Evolutionary conservation across 768 basidiomycete species (phyloP).

Genomic region (Peribolospora kevripleyi): DNA sequence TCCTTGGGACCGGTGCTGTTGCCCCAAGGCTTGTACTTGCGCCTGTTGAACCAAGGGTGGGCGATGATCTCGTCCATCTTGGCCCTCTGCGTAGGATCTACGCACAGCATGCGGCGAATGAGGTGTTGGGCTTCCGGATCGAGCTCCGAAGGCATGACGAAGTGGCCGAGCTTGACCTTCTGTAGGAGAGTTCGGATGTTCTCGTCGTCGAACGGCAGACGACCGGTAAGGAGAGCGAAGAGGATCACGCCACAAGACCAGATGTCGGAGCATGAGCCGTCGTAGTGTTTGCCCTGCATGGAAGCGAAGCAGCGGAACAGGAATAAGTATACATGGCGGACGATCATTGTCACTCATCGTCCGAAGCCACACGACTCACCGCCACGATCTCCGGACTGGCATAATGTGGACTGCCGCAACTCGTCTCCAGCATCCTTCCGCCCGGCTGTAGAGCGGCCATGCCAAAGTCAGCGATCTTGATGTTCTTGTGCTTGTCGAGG

Average conservation of each 20-base stretch:
- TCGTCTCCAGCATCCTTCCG: conserved; percentile 64
- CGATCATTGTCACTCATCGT: not conserved
- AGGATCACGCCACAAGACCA: conserved; percentile 94
- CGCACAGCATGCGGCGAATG: conserved; percentile 61
- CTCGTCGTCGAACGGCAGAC: conserved; percentile 84
- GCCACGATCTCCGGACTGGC: conserved; percentile 91
- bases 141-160: conserved; percentile 54
- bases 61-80: conserved; percentile 69
- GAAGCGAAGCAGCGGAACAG: not conserved
- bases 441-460: conserved; percentile 91
- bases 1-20: conserved; percentile 15
- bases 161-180: conserved; percentile 71
- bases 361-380: conserved; percentile 11
- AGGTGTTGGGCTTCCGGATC: conserved; percentile 67
- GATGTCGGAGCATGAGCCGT: conserved; percentile 74
- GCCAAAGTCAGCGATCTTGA: conserved; percentile 96
- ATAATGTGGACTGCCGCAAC: conserved; percentile 90
- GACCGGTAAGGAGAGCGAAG: conserved; percentile 65
- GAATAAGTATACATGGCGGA: not conserved
- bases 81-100: conserved; percentile 55
- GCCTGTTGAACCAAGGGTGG: conserved; percentile 55
- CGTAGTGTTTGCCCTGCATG: conserved; percentile 44
- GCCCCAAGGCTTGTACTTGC: conserved; percentile 13
- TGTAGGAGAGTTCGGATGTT: conserved; percentile 38
- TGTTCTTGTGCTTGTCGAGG: conserved; percentile 38